Evolutionary conservation across 441 rosid species (phyloP), one percentile per base, ranked within the genome.

Genomic region (Corymbia citriodora): DNA sequence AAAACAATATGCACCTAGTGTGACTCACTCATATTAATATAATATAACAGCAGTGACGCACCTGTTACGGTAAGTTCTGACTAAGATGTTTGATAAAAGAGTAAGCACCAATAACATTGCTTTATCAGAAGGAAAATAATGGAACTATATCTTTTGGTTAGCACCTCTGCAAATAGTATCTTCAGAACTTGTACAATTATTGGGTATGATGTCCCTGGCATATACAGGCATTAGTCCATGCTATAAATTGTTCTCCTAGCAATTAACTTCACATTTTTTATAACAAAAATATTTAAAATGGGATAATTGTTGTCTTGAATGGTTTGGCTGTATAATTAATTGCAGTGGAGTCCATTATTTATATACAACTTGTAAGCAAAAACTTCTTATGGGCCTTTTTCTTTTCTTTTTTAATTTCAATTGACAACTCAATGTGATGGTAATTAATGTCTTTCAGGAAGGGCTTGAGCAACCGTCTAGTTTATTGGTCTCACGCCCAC

Each of bases 381-480:
- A 45, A 14, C 53, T 79, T 72, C 17, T 49, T 25, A 21, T 72
- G 40, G 63, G 29, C 29, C 33, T 63, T 87, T 91, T 59, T 19
- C 54, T 72, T 72, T 87, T 48, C 27, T n/a, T 65, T 57, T 79
- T 40, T 45, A 45, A 25, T 36, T 53, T 57, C 50, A 55, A 49
- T 85, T 82, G 88, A 86, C 86, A 90, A 70, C 74, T 90, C 88
- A 89, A 17, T 48, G 54, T 54, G 88, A 55, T 90, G 31, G 52
- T 79, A 79, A 45, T 79, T 79, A 79, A 79, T 23, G 18, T 45
- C 85, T 79, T 94, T 89, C 93, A 98, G 99, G 99, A 94, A 92
- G 99, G 99, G 89, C 91, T 94, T 91, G 99, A 97, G 91, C 94
- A 92, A 63, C 94, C 95, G 89, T 90, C 96, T 91, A 92, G 94